Evolutionary conservation across 805 yeast genomes (phyloP), one percentile per base, ranked within the genome.

Genomic region (Jamesozyma hellenica): DNA sequence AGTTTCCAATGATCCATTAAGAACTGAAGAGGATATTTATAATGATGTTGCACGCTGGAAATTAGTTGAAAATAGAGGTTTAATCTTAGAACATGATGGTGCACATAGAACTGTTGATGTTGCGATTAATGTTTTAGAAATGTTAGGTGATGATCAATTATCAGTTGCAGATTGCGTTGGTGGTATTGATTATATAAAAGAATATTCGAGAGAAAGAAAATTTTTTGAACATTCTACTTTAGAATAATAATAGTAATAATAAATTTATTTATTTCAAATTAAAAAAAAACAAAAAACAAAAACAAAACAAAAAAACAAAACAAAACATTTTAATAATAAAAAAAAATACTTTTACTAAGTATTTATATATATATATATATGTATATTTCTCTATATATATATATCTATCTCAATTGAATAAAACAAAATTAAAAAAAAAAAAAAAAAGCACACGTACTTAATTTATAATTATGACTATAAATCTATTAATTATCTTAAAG

Each of bases 21-120:
- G 72, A 47, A 68, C 76, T 1, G 76, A 73, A 40, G 55, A 56
- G 1, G 72, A 72, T 32, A 76, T 88, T 29, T 63, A 70, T 32
- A 54, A 55, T 3, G 86, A 81, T 29, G 77, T 83, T 2, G 55
- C 52, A 3, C 50, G 51, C 7, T 86, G 90, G 82, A 62, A 62
- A 36, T 50, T 52, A 13, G 53, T 58, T 11, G 39, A 39, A 21
- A 51, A 60, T 2, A 58, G 56, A 17, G 97, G 96, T 0, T 56
- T 90, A 34, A 78, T 90, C 27, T 70, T 90, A 40, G 96, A 88
- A 51, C 97, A 90, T 57, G 98, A 90, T 61, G 81, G 80, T 5
- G 65, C 77, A 21, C 55, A 61, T 9, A 68, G 65, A 29, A 84
- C 94, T 0, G 90, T 84, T 4, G 67, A 77, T 46, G 74, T 77